Percentiles rank a stretch among this genome's conserved stretches.
Evolutionary conservation across 345 rosid species (phyloP).

Genomic region (Salix dunnii): DNA sequence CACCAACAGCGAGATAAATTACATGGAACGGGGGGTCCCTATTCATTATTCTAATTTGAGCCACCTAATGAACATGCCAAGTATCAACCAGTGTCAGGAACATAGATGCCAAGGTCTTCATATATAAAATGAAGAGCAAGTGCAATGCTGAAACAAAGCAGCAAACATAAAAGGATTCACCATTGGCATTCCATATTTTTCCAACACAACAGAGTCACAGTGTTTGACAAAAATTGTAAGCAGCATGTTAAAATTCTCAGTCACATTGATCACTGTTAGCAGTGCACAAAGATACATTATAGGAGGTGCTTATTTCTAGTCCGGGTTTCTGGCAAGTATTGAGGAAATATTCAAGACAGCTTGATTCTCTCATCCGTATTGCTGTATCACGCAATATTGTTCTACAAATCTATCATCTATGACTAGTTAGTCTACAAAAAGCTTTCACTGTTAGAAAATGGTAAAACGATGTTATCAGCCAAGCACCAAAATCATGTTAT

Average conservation of each 20-base stretch:
- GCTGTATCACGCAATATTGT: neutral
- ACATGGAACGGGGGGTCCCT: conserved; percentile 42
- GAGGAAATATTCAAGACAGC: neutral
- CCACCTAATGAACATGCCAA: conserved; percentile 50
- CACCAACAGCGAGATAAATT: conserved; percentile 68
- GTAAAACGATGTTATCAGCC: neutral
- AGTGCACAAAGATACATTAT: too few species aligned
- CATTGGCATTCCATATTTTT: neutral
- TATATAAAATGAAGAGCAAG: neutral
- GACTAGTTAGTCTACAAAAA: neutral
- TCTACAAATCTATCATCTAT: neutral
- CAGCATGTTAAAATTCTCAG: too few species aligned
- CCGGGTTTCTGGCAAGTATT: too few species aligned
- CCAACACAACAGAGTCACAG: neutral
- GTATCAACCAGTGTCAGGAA: conserved; percentile 3
- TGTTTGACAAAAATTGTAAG: neutral
- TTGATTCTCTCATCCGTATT: neutral
- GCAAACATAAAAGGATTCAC: neutral
- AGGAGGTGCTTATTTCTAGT: too few species aligned
- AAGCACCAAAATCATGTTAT: conserved; percentile 3
- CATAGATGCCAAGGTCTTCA: neutral
- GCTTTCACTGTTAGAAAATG: neutral
- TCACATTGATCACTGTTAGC: too few species aligned
- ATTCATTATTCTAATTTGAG: conserved; percentile 66
- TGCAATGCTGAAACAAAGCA: neutral